phyloP scores from a whole-genome alignment of 1,284 basidiomycete species.

The Apiotrichum akiyoshidainum region DNA sequence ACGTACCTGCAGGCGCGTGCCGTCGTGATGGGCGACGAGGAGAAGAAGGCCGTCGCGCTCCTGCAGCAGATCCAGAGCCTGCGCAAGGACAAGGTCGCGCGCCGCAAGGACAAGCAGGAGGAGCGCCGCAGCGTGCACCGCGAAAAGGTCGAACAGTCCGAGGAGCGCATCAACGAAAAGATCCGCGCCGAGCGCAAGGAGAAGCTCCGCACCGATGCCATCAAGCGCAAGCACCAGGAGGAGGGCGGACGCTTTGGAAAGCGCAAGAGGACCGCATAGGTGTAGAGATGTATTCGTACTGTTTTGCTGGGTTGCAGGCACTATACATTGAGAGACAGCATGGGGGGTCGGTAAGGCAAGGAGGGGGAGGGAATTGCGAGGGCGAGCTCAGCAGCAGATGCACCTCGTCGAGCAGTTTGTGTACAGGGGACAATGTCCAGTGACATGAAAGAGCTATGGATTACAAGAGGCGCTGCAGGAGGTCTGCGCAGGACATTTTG shows the following conservation, averaged over 20 bases:
- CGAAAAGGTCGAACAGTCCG: constrained; percentile 65
- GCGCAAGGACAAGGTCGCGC: constrained; percentile 76
- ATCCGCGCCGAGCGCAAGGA: constrained; percentile 70
- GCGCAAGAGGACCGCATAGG: background rate
- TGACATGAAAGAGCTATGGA: no score
- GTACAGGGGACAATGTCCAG: no score
- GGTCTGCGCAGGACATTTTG: no score
- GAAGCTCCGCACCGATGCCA: constrained; percentile 53
- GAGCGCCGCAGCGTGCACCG: constrained; percentile 48
- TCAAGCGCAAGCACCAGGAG: constrained; percentile 42
- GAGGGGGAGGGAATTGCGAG: no score
- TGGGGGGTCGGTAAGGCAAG: no score
- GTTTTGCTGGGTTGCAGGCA: no score
- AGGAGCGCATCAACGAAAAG: constrained; percentile 72
- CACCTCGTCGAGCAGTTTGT: no score
- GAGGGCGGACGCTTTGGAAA: constrained; percentile 21
- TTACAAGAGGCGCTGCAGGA: no score
- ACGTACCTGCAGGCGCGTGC: constrained; percentile 91
- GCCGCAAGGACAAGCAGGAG: constrained; percentile 77
- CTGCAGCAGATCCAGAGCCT: constrained; percentile 93
- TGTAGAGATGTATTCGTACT: background rate
- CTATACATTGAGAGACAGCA: no score
- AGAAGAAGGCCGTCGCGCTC: constrained; percentile 86
- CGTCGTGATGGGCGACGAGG: constrained; percentile 90
- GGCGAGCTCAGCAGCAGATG: no score